Evolutionary conservation across 345 rosid genomes (phyloP), one percentile per base, ranked within the genome.

Genomic region (Lumnitzera littorea): DNA sequence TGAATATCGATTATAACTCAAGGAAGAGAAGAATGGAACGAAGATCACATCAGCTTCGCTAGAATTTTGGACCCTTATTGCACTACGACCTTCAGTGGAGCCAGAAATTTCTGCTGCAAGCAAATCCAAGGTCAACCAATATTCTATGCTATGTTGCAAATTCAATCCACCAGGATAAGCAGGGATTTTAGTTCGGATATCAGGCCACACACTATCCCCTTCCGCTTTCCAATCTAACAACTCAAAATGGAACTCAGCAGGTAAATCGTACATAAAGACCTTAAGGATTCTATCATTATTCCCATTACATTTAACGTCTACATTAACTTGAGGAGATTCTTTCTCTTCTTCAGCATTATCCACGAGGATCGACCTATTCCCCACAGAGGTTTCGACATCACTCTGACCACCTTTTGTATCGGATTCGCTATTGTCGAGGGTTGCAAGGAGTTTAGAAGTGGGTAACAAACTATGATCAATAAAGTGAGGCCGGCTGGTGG

Each of bases 91-190:
- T 15, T 68, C 69, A 25, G 84, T 75, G 55, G 71, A 74, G 15
- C 68, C 71, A 11, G 84, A 68, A 60, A 76, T 48, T 68, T 90
- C 95, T 3, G 96, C 88, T 61, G 84, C 82, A 36, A 94, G 84
- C 47, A 94, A 89, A 74, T 94, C 96, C 62, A 94, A 46, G 29
- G 97, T 90, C 16, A 94, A 74, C 99, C 99, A 94, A 65, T 88
- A 94, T 64, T 90, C 99, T 50, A 90, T 77, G 67, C 99, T 94
- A 46, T 94, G 97, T 24, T 94, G 97, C 91, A 90, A 68, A 70
- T 94, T 94, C 77, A 90, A 83, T 47, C 96, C 96, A 31, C 97
- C 99, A 6, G 99, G 92, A 71, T 94, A 83, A 2, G 52, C 57
- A 0, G 97, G 99, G 59, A 86, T 68, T n/a, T 57, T 62, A 43